Evolutionary conservation across 1,284 basidiomycete genomes (phyloP), one percentile per base, ranked within the genome.

Genomic region (Phellopilus nigrolimitatus): DNA sequence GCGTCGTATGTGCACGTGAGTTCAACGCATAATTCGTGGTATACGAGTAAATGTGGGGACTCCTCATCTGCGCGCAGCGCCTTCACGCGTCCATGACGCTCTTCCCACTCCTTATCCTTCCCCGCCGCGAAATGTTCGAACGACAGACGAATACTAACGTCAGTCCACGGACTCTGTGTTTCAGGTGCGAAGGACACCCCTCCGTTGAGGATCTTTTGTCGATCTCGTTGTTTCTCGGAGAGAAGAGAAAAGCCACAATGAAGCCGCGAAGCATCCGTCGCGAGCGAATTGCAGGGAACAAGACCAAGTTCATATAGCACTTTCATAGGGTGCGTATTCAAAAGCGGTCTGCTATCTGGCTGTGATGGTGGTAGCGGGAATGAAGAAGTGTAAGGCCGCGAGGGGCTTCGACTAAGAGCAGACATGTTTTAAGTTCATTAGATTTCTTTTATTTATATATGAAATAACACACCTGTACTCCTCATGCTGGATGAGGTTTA

Each of bases 311-410:
- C 75, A 57, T 78, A 84, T 21, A 87, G 59, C 4, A 71, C 61
- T 31, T 72, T 68, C 33, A 83, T 59, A 8, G 75, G 70, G 57
- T 85, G 79, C 1, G 78, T 66, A 37, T 71, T 62, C 13, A 72
- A 74, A 22, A 90, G 68, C 5, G 81, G 77, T 39, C 69, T 54
- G 44, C 69, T 64, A 5, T 88, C 88, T 19, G 87, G 86, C 57
- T 90, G 87, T 44, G 72, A 62, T 3, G 68, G 64, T 15, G 83
- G 83, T 3, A 88, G 57, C 6, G 83, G 82, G 63, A 70, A 82
- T 22, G 65, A 67, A 4, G 68, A 47, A 4, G 67, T 57, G 55
- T 74, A 78, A n/a, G 70, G 64, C 15, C 63, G 49, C 7, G 71
- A 68, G 15, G 70, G 64, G 10, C 64, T 59, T 22, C 65, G 64